A percentile compares a stretch with the other conserved stretches of the same genome.
These are phyloP conservation scores for Aulographum hederae DNA, from an alignment of 2,329 filamentous ascomycete genomes.

Conservation along the genomic window DNA sequence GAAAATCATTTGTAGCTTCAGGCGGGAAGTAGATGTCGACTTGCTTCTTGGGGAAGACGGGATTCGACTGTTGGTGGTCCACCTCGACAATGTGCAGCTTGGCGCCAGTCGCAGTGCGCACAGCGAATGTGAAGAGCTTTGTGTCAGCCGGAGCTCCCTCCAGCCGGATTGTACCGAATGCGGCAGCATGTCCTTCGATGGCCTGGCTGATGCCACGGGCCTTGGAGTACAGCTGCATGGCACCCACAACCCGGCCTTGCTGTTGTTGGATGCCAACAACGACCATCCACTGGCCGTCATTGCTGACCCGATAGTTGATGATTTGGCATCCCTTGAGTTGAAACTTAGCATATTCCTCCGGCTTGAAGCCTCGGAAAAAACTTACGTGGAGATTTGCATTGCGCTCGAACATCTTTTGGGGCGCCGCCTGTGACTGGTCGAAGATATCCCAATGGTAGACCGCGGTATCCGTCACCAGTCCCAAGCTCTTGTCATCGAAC, in stretches of 20 bases:
- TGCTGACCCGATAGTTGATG: constrained; percentile 96
- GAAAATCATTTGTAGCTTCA: constrained; percentile 92
- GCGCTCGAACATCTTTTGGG: constrained; percentile 81
- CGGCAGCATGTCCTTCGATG: constrained; percentile 91
- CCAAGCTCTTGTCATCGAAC: constrained; percentile 78
- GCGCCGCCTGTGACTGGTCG: constrained; percentile 54
- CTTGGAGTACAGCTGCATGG: constrained; percentile 93
- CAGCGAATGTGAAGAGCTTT: constrained; percentile 92
- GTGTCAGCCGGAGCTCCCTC: constrained; percentile 82
- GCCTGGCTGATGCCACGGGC: constrained; percentile 94
- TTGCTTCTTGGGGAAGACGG: constrained; percentile 81
- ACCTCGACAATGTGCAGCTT: constrained; percentile 98
- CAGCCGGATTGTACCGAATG: constrained; percentile 75
- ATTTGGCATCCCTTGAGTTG: constrained; percentile 73
- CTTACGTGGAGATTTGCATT: constrained; percentile 74
- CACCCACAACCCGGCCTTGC: constrained; percentile 81
- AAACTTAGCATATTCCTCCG: not conserved
- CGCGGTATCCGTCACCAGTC: constrained; percentile 74
- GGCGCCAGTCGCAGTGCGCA: constrained; percentile 71
- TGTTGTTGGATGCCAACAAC: constrained; percentile 91
- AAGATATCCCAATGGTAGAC: constrained; percentile 98
- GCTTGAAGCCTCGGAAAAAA: constrained; percentile 7
- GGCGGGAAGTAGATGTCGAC: constrained; percentile 96
- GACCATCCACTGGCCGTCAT: constrained; percentile 96
- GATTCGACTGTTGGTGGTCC: constrained; percentile 79